These are phyloP conservation scores for Penicillium robsamsonii DNA, from an alignment of 495 filamentous ascomycete species.

Conservation along the genomic window DNA sequence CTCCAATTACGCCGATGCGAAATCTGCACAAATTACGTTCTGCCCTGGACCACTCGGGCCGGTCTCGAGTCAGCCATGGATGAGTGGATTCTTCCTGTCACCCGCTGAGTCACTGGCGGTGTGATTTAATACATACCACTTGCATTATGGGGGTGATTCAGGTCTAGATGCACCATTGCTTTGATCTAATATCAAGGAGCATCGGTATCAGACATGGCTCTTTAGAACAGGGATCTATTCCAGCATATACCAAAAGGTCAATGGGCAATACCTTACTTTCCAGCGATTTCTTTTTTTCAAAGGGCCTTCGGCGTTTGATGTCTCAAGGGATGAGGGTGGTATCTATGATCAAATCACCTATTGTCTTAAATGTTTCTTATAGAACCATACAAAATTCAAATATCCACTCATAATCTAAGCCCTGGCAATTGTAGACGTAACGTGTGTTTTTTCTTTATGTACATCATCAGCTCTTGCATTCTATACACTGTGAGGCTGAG, in stretches of 20 bases:
- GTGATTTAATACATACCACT: constrained; percentile 12
- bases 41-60: constrained; percentile 18
- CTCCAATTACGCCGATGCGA: neutral
- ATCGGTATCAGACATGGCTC: constrained; percentile 17
- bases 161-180: neutral
- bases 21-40: constrained; percentile 5
- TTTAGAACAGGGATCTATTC: constrained; percentile 21
- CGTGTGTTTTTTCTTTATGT: neutral
- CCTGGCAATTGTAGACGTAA: neutral
- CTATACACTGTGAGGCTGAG: neutral
- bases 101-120: neutral
- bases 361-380: constrained; percentile 9
- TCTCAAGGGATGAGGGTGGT: constrained; percentile 18
- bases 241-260: constrained; percentile 18
- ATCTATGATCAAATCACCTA: constrained; percentile 18
- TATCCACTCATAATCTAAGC: neutral
- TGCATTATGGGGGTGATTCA: constrained; percentile 5
- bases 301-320: constrained; percentile 28
- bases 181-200: constrained; percentile 14
- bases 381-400: constrained; percentile 1
- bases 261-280: constrained; percentile 22
- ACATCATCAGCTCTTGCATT: neutral
- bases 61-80: constrained; percentile 21
- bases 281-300: constrained; percentile 19
- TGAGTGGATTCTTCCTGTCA: constrained; percentile 1